Evolutionary conservation across 176 grass and related monocot genomes (phyloP), one percentile per base, ranked within the genome.

Genomic region (Ensete glaucum): DNA sequence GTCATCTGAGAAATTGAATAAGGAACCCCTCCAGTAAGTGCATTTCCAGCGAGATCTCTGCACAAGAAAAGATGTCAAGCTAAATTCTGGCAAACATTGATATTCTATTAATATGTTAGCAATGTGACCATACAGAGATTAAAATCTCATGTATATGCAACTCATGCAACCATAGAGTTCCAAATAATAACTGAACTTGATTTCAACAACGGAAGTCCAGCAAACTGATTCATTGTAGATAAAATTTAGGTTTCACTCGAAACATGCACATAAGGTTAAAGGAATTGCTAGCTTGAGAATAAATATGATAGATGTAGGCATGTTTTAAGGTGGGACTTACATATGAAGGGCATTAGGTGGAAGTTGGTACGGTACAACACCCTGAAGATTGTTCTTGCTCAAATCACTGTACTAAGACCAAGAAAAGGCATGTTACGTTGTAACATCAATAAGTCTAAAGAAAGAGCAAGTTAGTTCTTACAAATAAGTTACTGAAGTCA

Each of bases 401-500:
- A 89, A 78, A 72, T 99, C 91, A 71, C 95, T 94, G 88, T 89
- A 89, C 88, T 91, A 94, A 72, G 91, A 77, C 76, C 82, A 87
- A 93, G 66, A 82, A 80, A 69, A 65, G 34, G 51, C 83, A 78
- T 84, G 85, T 62, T 94, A 86, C 81, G 82, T 89, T 91, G 77
- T 63, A 87, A 81, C 82, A 89, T 74, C 62, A 89, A 19, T 64
- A 79, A 27, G 17, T 63, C 58, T 17, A 17, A 53, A 58, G 17
- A 48, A 48, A 69, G 69, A 79, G 52, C 3, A 85, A 88, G 74
- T 76, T 60, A 84, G 73, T 82, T 82, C 95, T 99, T 87, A 99
- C 95, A 99, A 99, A 79, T 94, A 87, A 50, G 91, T 99, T 78
- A 99, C 85, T 70, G 91, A 89, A 71, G 92, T 94, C 77, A 94